Evolutionary conservation across 176 grass and related monocot genomes (phyloP).

Genomic region (Avena eriantha): DNA sequence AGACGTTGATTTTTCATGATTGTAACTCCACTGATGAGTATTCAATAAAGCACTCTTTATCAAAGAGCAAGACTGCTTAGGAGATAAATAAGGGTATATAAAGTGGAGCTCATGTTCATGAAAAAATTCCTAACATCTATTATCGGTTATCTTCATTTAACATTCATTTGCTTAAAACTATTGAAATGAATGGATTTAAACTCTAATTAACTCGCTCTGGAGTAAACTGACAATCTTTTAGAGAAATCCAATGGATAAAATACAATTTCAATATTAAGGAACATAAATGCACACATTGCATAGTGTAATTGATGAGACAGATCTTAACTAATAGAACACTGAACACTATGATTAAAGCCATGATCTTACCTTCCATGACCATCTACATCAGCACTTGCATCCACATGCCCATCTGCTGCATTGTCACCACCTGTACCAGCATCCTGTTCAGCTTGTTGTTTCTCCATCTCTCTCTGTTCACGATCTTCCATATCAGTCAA

Average conservation of each 20-base stretch:
- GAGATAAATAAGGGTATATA: not conserved
- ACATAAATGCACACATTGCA: not conserved
- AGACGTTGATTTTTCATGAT: not conserved
- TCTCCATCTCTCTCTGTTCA: conserved; percentile 82
- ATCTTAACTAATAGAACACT: conserved; percentile 23
- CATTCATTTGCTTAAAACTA: not conserved
- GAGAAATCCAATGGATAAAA: not conserved
- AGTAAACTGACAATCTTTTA: not conserved
- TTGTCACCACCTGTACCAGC: conserved; percentile 54
- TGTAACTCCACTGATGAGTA: not conserved
- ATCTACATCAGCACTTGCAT: conserved; percentile 50
- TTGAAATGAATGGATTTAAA: not conserved
- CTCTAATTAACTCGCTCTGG: not conserved
- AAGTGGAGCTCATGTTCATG: not conserved
- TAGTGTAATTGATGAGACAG: not conserved
- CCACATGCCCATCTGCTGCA: conserved; percentile 52
- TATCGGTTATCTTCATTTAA: not conserved
- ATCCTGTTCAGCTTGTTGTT: conserved; percentile 81
- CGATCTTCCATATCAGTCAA: conserved; percentile 96
- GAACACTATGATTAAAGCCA: not conserved
- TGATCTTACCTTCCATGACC: conserved; percentile 57
- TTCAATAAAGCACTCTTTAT: not conserved
- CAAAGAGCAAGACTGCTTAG: not conserved
- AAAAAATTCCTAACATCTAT: not conserved
- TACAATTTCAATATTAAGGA: not conserved